Evolutionary conservation across 805 yeast species (phyloP).

Genomic region (Hyphopichia homilentoma): DNA sequence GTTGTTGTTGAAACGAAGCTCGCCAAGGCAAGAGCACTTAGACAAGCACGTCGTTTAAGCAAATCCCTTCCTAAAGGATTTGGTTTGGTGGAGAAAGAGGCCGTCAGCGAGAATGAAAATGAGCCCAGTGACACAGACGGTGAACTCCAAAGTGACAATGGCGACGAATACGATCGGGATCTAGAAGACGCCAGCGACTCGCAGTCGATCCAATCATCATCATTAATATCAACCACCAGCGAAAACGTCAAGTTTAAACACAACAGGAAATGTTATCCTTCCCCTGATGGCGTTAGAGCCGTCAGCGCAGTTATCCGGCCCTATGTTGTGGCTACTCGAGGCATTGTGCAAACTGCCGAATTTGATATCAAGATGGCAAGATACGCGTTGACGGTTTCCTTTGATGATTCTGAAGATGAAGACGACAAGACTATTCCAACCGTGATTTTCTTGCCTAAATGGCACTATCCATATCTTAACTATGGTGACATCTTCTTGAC

Average conservation of each 20-base stretch:
- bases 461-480: constrained; percentile 59
- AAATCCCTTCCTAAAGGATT: too few species aligned
- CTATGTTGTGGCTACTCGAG: constrained; percentile 61
- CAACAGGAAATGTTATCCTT: constrained; percentile 32
- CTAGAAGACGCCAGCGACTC: constrained; percentile 12
- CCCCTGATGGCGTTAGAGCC: constrained; percentile 69
- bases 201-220: constrained; percentile 15
- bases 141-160: too few species aligned
- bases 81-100: not conserved
- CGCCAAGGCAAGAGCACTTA: not conserved
- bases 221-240: constrained; percentile 19
- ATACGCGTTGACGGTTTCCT: constrained; percentile 46
- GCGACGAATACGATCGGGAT: not conserved
- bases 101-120: not conserved
- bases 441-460: constrained; percentile 62
- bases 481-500: constrained; percentile 46
- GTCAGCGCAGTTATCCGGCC: constrained; percentile 76
- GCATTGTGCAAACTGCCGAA: constrained; percentile 49
- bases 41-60: not conserved
- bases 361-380: constrained; percentile 52
- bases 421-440: constrained; percentile 39
- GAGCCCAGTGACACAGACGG: not conserved
- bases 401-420: constrained; percentile 10
- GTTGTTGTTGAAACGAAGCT: not conserved
- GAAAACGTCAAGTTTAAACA: constrained; percentile 23